Conservation (phyloP, 129 eudicot genomes). For the Mikania micrantha region DNA sequence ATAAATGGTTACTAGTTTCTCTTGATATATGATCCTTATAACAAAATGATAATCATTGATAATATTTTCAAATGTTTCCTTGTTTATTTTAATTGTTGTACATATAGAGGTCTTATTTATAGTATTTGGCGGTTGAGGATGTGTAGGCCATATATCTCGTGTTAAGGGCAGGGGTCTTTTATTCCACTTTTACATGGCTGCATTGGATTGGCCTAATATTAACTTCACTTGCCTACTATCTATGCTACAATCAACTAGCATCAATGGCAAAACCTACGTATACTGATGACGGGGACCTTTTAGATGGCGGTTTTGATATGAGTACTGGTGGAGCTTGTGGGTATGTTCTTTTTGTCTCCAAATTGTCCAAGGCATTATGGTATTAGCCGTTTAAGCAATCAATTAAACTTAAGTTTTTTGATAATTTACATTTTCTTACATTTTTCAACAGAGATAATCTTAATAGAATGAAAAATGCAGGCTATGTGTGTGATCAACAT, state of each 20-base stretch:
- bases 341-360: constrained; percentile 30
- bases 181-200: constrained; percentile 72
- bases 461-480: not conserved
- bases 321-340: constrained; percentile 93
- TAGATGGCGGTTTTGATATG: constrained; percentile 98
- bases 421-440: not conserved
- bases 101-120: not conserved
- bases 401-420: not conserved
- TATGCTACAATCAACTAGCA: constrained; percentile 72
- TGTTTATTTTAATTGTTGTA: not conserved
- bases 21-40: not conserved
- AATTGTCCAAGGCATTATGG: not conserved
- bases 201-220: constrained; percentile 67
- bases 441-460: not conserved
- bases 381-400: not conserved
- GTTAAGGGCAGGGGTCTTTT: constrained; percentile 57
- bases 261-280: constrained; percentile 73
- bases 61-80: not conserved
- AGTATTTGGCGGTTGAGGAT: not conserved
- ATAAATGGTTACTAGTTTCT: not conserved
- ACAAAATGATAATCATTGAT: not conserved
- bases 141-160: constrained; percentile 53
- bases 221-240: constrained; percentile 53
- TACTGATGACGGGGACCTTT: constrained; percentile 67
- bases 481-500: not conserved